phyloP scores from a whole-genome alignment of 768 basidiomycete species.

The Leccinum pellstonianum region DNA sequence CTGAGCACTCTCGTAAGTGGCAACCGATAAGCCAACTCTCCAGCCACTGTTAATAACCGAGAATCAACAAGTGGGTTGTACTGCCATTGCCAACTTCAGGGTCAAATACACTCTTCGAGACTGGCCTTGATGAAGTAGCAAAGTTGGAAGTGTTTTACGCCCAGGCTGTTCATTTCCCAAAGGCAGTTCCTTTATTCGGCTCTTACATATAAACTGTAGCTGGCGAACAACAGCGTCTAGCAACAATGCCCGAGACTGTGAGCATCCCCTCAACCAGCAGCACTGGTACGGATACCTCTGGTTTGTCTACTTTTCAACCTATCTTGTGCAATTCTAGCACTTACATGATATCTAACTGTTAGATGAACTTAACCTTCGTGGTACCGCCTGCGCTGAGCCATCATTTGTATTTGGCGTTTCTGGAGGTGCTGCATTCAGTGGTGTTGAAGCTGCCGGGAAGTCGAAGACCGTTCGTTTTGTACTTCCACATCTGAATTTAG shows the following conservation, averaged over 20 bases:
- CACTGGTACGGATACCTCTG: neutral
- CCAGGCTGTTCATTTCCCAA: neutral
- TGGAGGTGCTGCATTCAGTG: conserved; percentile 37
- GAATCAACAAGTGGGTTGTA: neutral
- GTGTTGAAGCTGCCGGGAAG: conserved; percentile 27
- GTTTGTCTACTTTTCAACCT: neutral
- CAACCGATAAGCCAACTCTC: neutral
- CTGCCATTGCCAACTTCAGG: neutral
- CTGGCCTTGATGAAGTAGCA: no score
- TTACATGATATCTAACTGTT: neutral
- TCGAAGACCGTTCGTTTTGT: conserved; percentile 35
- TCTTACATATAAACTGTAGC: neutral
- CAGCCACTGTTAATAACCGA: no score
- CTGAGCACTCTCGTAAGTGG: neutral
- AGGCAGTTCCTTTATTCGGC: neutral
- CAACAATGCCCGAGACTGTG: neutral
- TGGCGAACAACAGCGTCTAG: neutral
- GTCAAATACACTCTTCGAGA: neutral
- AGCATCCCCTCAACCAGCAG: neutral
- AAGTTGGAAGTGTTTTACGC: neutral
- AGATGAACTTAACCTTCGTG: neutral
- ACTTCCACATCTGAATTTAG: conserved; percentile 29
- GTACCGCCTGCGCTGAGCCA: neutral
- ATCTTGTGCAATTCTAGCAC: neutral
- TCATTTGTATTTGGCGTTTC: neutral